A percentile compares a stretch with the other conserved stretches of the same genome.
Evolutionary conservation across 1,284 basidiomycete genomes (phyloP).

Genomic region (Phaffia rhodozyma): DNA sequence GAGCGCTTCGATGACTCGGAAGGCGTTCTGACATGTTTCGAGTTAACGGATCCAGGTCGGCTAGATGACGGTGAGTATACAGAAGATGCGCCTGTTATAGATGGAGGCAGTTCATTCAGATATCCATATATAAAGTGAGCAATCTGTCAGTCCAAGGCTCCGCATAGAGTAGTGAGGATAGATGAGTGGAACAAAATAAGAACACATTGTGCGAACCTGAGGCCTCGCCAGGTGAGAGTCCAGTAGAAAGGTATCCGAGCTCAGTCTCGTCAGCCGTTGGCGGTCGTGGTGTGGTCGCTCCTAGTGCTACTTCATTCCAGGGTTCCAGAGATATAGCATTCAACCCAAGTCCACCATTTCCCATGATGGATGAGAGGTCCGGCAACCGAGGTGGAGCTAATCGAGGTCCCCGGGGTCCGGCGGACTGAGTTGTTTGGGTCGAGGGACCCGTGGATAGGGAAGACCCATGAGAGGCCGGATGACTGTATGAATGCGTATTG

Average conservation of each 20-base stretch:
- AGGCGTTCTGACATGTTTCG: constrained; percentile 5
- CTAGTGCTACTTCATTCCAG: not conserved
- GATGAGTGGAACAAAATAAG: no score
- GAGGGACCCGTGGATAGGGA: no score
- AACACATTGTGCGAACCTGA: not conserved
- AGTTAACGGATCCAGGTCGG: constrained; percentile 1
- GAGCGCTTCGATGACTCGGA: constrained; percentile 12
- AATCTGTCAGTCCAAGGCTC: not conserved
- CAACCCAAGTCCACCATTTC: not conserved
- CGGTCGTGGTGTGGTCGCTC: constrained; percentile 9
- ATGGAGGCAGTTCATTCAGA: not conserved
- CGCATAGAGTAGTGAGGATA: no score
- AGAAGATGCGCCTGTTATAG: not conserved
- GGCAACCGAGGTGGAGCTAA: not conserved
- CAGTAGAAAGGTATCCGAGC: constrained; percentile 10
- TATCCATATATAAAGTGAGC: not conserved
- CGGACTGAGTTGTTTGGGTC: no score
- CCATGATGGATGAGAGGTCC: not conserved
- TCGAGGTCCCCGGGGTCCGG: no score
- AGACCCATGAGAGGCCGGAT: not conserved
- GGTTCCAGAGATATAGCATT: not conserved
- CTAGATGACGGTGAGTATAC: no score
- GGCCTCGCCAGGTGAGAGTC: constrained; percentile 1
- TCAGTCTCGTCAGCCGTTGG: constrained; percentile 11
- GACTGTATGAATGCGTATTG: not conserved